Conservation (phyloP, 1,284 basidiomycete genomes). For the Moniliella sp. region DNA sequence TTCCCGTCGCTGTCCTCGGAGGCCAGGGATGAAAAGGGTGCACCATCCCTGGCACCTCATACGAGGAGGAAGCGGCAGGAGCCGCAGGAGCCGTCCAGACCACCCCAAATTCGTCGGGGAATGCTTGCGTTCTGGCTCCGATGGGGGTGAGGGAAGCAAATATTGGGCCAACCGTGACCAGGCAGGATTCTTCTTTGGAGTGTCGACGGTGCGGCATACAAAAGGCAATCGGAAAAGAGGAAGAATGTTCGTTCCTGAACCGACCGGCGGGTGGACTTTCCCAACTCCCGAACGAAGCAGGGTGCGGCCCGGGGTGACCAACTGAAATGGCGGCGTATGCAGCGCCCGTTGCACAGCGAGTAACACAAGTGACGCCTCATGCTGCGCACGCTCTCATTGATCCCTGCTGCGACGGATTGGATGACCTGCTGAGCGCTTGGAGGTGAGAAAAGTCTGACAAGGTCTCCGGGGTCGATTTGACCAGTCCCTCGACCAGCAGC, state of each 20-base stretch:
- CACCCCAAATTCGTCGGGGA: no score
- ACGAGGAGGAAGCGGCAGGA: no score
- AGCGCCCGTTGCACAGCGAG: slow-evolving; percentile 23
- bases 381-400: slow-evolving; percentile 29
- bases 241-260: slow-evolving; percentile 28
- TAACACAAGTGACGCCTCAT: slow-evolving; percentile 27
- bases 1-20: no score
- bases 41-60: no score
- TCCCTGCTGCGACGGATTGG: slow-evolving; percentile 21
- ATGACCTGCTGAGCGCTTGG: no score
- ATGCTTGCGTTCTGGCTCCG: no score
- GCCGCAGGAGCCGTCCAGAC: no score
- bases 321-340: slow-evolving; percentile 17
- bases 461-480: slow-evolving; percentile 23
- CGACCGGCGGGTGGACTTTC: slow-evolving; percentile 27
- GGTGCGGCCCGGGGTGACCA: slow-evolving; percentile 23
- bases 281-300: slow-evolving; percentile 20
- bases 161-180: no score
- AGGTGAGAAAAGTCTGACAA: slow-evolving; percentile 9
- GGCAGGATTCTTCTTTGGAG: no score
- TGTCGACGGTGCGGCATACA: no score
- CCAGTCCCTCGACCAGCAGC: slow-evolving; percentile 20
- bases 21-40: no score
- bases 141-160: no score
- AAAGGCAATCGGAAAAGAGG: slow-evolving; percentile 29